Evolutionary conservation across 306 rosid species (phyloP).

Genomic region (Luffa acutangula): DNA sequence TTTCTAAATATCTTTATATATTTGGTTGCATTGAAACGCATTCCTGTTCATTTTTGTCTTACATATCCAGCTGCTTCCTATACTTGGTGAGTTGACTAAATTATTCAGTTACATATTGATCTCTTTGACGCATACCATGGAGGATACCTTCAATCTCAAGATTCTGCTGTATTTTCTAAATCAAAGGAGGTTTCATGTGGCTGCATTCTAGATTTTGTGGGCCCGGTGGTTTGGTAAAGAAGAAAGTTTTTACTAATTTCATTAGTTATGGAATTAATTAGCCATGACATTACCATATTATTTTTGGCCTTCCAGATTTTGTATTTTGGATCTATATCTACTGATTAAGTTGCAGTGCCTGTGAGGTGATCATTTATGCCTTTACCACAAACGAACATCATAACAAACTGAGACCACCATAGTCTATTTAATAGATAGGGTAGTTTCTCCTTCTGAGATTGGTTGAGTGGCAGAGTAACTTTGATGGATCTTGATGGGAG

Average conservation of each 20-base stretch:
- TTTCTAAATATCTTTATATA: background rate
- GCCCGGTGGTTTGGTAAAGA: background rate
- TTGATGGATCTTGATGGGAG: background rate
- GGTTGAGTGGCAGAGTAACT: background rate
- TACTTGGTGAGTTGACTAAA: background rate
- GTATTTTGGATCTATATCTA: background rate
- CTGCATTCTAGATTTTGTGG: background rate
- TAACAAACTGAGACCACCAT: background rate
- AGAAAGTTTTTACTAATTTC: background rate
- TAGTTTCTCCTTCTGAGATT: background rate
- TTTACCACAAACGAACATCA: background rate
- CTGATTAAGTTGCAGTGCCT: background rate
- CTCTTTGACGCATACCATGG: background rate
- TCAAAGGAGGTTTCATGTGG: background rate
- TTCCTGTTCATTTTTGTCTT: background rate
- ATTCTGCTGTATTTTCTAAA: background rate
- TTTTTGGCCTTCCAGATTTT: background rate
- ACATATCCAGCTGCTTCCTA: slow-evolving; percentile 5
- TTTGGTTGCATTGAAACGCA: background rate
- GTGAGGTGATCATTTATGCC: background rate
- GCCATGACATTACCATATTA: background rate
- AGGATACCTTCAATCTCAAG: background rate
- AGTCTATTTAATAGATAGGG: background rate
- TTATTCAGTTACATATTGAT: background rate
- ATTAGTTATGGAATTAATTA: background rate